Evolutionary conservation across 306 rosid genomes (phyloP).

Genomic region (Ziziphus jujuba): DNA sequence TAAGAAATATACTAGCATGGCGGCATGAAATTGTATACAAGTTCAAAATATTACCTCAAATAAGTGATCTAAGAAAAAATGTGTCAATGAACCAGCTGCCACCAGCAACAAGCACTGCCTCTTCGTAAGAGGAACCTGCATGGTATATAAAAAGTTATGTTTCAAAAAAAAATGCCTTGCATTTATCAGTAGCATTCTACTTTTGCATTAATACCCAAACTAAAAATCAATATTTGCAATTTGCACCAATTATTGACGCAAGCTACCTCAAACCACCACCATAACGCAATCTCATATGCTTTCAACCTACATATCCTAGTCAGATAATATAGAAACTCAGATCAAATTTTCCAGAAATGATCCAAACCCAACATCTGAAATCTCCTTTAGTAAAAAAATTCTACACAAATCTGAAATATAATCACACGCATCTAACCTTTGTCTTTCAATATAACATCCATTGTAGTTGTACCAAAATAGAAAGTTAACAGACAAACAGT

Average conservation of each 20-base stretch:
- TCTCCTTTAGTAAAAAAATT: no score
- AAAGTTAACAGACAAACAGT: neutral
- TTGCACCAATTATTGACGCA: neutral
- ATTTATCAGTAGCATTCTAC: neutral
- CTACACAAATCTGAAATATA: no score
- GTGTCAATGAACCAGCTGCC: slow-evolving; percentile 83
- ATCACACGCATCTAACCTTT: no score
- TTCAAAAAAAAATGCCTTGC: no score
- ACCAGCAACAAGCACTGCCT: slow-evolving; percentile 71
- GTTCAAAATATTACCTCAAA: slow-evolving; percentile 63
- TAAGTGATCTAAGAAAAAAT: slow-evolving; percentile 81
- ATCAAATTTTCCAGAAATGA: neutral
- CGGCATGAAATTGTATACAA: neutral
- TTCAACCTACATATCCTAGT: neutral
- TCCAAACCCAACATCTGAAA: neutral
- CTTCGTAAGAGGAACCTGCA: slow-evolving; percentile 65
- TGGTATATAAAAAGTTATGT: neutral
- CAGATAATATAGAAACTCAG: neutral
- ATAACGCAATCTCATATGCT: neutral
- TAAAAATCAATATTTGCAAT: neutral
- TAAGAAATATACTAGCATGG: no score
- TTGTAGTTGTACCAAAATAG: neutral
- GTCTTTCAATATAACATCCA: no score
- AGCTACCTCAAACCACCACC: neutral
- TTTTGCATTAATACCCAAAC: neutral